Evolutionary conservation across 1,284 basidiomycete genomes (phyloP).

Genomic region (Rugosomyces carneus): DNA sequence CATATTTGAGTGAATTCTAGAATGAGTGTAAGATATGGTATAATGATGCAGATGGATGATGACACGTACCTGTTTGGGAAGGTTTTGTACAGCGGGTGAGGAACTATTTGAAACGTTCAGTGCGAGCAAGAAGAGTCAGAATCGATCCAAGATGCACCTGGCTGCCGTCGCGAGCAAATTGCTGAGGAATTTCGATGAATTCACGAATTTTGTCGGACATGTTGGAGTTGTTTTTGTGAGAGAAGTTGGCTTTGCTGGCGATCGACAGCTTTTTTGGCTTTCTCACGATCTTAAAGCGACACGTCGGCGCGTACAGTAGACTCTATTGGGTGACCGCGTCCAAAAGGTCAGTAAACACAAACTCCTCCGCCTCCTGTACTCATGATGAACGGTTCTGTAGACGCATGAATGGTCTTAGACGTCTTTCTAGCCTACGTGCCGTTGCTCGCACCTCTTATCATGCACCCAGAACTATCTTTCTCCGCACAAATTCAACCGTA

Average conservation of each 20-base stretch:
- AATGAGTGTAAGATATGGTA: conserved; percentile 5
- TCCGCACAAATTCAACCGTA: conserved; percentile 10
- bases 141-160: conserved; percentile 53
- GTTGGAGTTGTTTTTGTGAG: conserved; percentile 21
- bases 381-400: conserved; percentile 8
- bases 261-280: conserved; percentile 11
- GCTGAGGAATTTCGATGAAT: conserved; percentile 86
- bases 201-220: conserved; percentile 93
- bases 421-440: conserved; percentile 24
- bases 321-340: conserved; percentile 8
- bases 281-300: conserved; percentile 16
- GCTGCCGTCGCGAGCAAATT: conserved; percentile 90
- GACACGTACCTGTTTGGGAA: conserved; percentile 77
- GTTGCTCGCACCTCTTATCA: conserved; percentile 9
- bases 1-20: conserved; percentile 90
- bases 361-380: background rate
- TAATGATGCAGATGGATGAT: background rate
- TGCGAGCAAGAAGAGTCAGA: conserved; percentile 8
- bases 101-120: conserved; percentile 57
- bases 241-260: conserved; percentile 3
- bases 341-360: conserved; percentile 5
- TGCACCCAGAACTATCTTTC: conserved; percentile 10
- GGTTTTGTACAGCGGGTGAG: conserved; percentile 97
- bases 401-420: conserved; percentile 49
- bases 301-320: conserved; percentile 15